Evolutionary conservation across 305 asterid genomes (phyloP).

Genomic region (Rubia tinctorum): DNA sequence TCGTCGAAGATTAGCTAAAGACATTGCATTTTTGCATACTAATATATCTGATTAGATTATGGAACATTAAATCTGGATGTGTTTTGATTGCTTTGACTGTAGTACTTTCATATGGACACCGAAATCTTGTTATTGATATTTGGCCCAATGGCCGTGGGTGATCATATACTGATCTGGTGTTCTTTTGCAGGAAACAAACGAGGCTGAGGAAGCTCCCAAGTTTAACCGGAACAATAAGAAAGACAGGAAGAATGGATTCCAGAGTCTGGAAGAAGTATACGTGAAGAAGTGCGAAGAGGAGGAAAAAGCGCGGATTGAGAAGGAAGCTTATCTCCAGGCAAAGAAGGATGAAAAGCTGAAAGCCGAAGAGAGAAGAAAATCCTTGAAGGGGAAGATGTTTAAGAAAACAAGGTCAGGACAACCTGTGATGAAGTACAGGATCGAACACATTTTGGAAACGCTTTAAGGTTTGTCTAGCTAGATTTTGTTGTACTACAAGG

Average conservation of each 20-base stretch:
- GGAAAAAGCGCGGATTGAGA: slow-evolving; percentile 57
- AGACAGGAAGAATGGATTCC: slow-evolving; percentile 27
- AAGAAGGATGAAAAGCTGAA: slow-evolving; percentile 50
- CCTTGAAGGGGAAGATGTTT: slow-evolving; percentile 68
- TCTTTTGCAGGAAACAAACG: slow-evolving; percentile 35
- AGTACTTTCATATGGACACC: no score
- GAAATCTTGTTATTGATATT: no score
- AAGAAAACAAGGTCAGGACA: slow-evolving; percentile 91
- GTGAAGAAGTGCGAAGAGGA: slow-evolving; percentile 58
- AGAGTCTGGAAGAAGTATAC: slow-evolving; percentile 51
- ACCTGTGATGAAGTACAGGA: slow-evolving; percentile 92
- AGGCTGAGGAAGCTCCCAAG: slow-evolving; percentile 21
- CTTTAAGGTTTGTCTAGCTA: slow-evolving; percentile 47
- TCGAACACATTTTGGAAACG: slow-evolving; percentile 78
- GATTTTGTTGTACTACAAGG: slow-evolving; percentile 2
- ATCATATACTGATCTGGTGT: not conserved
- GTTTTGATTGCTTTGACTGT: no score
- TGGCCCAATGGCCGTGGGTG: not conserved
- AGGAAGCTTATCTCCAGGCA: slow-evolving; percentile 51
- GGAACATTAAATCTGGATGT: no score
- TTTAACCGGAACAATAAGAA: slow-evolving; percentile 28
- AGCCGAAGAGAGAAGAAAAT: slow-evolving; percentile 62
- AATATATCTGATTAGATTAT: not conserved
- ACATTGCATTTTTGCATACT: not conserved
- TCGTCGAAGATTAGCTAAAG: not conserved